Base-by-base conservation (phyloP, 345 rosid genomes). In the Euphorbia pulcherrima region DNA sequence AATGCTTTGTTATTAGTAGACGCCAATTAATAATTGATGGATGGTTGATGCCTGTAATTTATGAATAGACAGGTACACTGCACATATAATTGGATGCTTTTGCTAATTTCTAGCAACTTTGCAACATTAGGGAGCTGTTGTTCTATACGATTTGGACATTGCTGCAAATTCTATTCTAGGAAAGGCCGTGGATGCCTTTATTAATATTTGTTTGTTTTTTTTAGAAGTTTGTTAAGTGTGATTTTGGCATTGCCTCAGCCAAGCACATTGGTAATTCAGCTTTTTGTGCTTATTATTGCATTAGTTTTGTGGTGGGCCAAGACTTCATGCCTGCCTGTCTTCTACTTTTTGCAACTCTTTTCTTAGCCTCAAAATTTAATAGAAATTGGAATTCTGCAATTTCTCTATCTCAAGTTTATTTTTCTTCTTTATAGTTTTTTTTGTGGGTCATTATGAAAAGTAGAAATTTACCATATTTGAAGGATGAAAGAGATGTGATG, bases 121-220 rank as follows among this genome's bases (percentile, higher is more conserved):
- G 63, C 29, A 33, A 17, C 16, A 33, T 26, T 11, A 35, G 28
- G 28, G 18, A n/a, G 27, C 27, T 2, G 60, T 21, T 50, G 44
- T 41, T 62, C 66, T 7, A 39, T 7, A 39, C 39, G 65, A 41
- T 44, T 62, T 24, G 66, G 66, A 62, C 9, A 14, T 23, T 10
- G 65, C 21, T 16, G 52, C 64, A 4, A 37, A 29, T 29, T 58
- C 40, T 0, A 35, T 13, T 4, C 28, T 12, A 20, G 23, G 7
- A 26, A 64, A 46, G 41, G 68, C 56, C 9, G 68, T 46, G 37
- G 35, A 18, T 64, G 41, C 10, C 50, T 29, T 14, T 28, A 21
- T 53, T 53, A n/a, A n/a, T 21, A 7, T 53, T 44, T 44, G 50
- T 44, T 41, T 41, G 14, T 24, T 12, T 62, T 17, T 2, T 17